Base-by-base conservation (phyloP, 2,329 filamentous ascomycete species). In the Cladobotryum mycophilum region DNA sequence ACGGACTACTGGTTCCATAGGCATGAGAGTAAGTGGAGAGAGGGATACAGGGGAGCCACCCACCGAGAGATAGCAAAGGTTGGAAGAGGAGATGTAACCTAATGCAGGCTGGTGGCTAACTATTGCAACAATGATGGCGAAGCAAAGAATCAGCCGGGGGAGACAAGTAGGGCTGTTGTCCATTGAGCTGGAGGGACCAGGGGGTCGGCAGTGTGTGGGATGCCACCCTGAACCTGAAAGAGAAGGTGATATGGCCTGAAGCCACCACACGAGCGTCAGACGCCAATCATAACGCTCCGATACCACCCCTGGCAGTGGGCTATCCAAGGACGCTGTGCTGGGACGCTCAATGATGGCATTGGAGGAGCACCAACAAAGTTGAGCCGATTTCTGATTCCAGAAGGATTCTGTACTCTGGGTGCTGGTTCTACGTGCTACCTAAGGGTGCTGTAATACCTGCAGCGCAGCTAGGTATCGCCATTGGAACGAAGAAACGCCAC, bases 211-310 rank as follows among this genome's bases (percentile, higher is more conserved):
- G 53, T 60, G 58, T 56, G 61, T 40, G 60, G 59, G 60, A 66
- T 65, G 61, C 64, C 60, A 67, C 65, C 60, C 58, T 60, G 54
- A 55, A 55, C 65, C 65, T 58, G 57, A 67, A 67, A 56, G 51
- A 68, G 65, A 68, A 68, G 65, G 65, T 68, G 62, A 57, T 62
- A 60, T 61, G 56, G 52, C 48, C 33, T 54, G 56, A 58, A 61
- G 60, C 59, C 64, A 65, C 64, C 62, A 60, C 56, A 56, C 57
- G 53, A 57, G 46, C 49, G 54, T 42, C 13, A 52, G 55, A 55
- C 61, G 56, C 65, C 65, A 67, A 67, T 67, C 63, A 67, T 15
- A 43, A 22, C 43, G 50, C 33, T 50, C 55, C 56, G 61, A 63
- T 64, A 64, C 55, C 48, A 43, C 51, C 51, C 51, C 51, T 53